Evolutionary conservation across 2,329 filamentous ascomycete species (phyloP).

Genomic region (Mycosphaerella sp.): DNA sequence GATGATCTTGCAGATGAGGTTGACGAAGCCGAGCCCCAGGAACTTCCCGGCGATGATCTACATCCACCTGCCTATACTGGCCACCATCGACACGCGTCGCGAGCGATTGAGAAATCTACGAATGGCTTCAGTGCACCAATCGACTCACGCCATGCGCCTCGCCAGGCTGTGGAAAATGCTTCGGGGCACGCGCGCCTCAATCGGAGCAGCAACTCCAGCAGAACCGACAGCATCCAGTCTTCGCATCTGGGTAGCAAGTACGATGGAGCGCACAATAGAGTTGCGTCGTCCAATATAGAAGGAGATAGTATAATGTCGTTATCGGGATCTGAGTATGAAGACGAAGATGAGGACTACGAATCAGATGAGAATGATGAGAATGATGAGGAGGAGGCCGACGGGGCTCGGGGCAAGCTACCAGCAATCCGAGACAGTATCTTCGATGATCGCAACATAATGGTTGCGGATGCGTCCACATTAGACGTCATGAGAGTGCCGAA

Average conservation of each 20-base stretch:
- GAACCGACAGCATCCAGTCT: slow-evolving; percentile 22
- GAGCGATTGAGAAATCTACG: slow-evolving; percentile 9
- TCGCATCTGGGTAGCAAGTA: slow-evolving; percentile 13
- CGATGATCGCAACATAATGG: slow-evolving; percentile 17
- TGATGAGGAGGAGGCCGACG: slow-evolving; percentile 5
- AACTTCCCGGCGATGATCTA: slow-evolving; percentile 22
- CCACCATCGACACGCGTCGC: slow-evolving; percentile 9
- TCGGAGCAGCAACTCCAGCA: slow-evolving; percentile 8
- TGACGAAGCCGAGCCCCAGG: slow-evolving; percentile 15
- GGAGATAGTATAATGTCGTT: slow-evolving; percentile 16
- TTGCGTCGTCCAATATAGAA: slow-evolving; percentile 7
- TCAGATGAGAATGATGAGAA: neutral
- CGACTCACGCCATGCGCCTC: slow-evolving; percentile 11
- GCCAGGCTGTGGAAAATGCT: neutral
- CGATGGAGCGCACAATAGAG: neutral
- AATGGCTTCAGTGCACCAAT: slow-evolving; percentile 11
- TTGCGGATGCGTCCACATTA: slow-evolving; percentile 18
- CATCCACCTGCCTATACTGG: slow-evolving; percentile 17
- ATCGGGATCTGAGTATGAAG: slow-evolving; percentile 16
- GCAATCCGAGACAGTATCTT: slow-evolving; percentile 21
- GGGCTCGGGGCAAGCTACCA: slow-evolving; percentile 7
- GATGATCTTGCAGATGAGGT: slow-evolving; percentile 18
- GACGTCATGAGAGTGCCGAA: slow-evolving; percentile 16
- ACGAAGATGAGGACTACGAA: slow-evolving; percentile 10
- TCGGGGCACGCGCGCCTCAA: slow-evolving; percentile 2